phyloP scores from a whole-genome alignment of 2,329 filamentous ascomycete species.

The Neophaeococcomyces aloes region DNA sequence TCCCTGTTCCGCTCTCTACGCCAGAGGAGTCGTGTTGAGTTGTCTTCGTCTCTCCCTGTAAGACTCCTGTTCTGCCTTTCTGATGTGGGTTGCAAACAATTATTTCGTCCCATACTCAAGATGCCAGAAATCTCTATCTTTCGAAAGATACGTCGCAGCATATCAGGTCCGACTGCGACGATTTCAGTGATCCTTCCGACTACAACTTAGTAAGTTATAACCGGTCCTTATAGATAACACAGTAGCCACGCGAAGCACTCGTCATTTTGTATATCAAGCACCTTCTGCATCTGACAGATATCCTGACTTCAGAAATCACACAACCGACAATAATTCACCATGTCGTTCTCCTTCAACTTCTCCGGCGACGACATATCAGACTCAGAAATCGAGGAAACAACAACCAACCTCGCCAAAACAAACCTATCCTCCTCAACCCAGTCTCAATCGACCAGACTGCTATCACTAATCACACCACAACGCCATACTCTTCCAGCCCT shows the following conservation, averaged over 20 bases:
- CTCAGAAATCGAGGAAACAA: constrained; percentile 30
- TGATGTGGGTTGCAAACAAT: no score
- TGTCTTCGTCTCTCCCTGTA: no score
- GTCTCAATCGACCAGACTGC: constrained; percentile 19
- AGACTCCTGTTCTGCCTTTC: no score
- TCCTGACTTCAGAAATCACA: no score
- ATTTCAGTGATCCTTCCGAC: background rate
- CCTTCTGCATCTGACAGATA: no score
- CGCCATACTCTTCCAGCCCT: constrained; percentile 38
- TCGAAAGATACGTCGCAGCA: no score
- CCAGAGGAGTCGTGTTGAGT: no score
- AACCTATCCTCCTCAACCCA: background rate
- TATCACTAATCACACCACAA: constrained; percentile 22
- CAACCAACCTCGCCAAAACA: constrained; percentile 14
- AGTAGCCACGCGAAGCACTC: no score
- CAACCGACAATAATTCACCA: constrained; percentile 2
- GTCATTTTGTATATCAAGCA: no score
- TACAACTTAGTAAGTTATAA: background rate
- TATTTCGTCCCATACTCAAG: no score
- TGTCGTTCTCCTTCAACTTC: constrained; percentile 48
- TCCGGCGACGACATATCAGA: constrained; percentile 47
- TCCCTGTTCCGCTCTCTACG: background rate
- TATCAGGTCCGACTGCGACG: background rate
- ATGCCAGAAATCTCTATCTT: no score
- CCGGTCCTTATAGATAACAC: background rate